These are phyloP conservation scores for Aspergillus amoenus DNA, from an alignment of 2,329 filamentous ascomycete genomes.

Conservation along the genomic window DNA sequence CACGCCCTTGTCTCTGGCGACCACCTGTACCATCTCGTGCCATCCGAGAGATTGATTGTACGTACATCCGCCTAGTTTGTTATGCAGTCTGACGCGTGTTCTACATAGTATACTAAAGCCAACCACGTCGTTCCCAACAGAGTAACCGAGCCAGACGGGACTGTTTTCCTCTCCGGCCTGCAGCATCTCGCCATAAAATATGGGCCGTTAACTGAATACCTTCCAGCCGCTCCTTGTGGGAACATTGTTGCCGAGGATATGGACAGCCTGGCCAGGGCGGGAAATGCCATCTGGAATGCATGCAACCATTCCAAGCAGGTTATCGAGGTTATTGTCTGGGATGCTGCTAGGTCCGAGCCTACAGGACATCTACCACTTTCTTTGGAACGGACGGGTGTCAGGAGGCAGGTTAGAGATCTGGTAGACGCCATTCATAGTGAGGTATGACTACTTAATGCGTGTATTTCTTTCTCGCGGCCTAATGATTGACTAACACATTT, in stretches of 20 bases:
- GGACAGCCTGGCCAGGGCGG: not conserved
- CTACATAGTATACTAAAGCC: not conserved
- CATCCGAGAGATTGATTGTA: not conserved
- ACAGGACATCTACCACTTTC: not conserved
- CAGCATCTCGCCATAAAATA: not conserved
- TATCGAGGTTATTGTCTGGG: not conserved
- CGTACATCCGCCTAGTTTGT: not conserved
- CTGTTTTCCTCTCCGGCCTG: not conserved
- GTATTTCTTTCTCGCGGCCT: too few relatives aligned
- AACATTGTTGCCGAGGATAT: not conserved
- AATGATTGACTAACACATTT: too few relatives aligned
- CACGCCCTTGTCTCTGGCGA: not conserved
- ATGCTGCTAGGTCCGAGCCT: not conserved
- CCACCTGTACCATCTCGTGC: not conserved
- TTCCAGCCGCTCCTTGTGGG: not conserved
- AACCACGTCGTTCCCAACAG: not conserved
- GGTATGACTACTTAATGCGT: too few relatives aligned
- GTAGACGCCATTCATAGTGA: not conserved
- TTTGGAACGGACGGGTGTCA: not conserved
- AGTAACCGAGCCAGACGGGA: not conserved
- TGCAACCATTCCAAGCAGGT: not conserved
- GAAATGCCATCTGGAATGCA: not conserved
- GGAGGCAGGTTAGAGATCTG: not conserved
- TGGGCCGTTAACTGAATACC: not conserved
- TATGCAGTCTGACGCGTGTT: too few relatives aligned